Evolutionary conservation across 768 basidiomycete species (phyloP).

Genomic region (Artomyces pyxidatus): DNA sequence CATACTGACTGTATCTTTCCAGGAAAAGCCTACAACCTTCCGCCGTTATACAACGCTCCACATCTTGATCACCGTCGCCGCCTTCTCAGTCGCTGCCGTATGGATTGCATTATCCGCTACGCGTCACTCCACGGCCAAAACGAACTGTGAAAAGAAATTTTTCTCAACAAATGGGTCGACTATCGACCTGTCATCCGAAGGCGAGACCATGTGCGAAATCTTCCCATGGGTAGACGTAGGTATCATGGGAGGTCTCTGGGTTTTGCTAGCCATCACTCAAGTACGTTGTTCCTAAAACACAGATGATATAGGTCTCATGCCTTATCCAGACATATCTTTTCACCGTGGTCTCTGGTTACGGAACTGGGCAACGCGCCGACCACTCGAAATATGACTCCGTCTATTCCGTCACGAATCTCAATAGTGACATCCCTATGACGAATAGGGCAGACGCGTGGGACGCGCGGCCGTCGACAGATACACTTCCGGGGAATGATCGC

Average conservation of each 20-base stretch:
- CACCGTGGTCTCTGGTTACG: conserved; percentile 53
- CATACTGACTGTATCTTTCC: not conserved
- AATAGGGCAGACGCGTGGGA: conserved; percentile 68
- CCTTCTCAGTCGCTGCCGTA: conserved; percentile 70
- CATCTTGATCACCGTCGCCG: conserved; percentile 40
- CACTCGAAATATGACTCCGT: conserved; percentile 74
- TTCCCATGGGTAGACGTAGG: conserved; percentile 92
- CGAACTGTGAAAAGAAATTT: conserved; percentile 54
- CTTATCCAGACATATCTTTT: conserved; percentile 41
- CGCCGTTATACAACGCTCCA: conserved; percentile 67
- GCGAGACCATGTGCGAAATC: conserved; percentile 72
- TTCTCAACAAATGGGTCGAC: conserved; percentile 32
- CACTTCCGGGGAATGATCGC: conserved; percentile 6
- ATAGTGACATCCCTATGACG: conserved; percentile 55
- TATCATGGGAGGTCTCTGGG: conserved; percentile 85
- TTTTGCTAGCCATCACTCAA: conserved; percentile 70
- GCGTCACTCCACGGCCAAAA: conserved; percentile 64
- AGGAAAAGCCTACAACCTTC: conserved; percentile 64
- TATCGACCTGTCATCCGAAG: conserved; percentile 37
- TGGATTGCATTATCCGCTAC: conserved; percentile 79
- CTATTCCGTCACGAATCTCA: conserved; percentile 48
- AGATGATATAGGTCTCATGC: conserved; percentile 22
- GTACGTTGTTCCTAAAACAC: conserved; percentile 33
- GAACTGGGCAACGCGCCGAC: conserved; percentile 65
- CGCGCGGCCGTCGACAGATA: conserved; percentile 40